Evolutionary conservation across 2,329 filamentous ascomycete species (phyloP).

Genomic region (Fusarium heterosporum): DNA sequence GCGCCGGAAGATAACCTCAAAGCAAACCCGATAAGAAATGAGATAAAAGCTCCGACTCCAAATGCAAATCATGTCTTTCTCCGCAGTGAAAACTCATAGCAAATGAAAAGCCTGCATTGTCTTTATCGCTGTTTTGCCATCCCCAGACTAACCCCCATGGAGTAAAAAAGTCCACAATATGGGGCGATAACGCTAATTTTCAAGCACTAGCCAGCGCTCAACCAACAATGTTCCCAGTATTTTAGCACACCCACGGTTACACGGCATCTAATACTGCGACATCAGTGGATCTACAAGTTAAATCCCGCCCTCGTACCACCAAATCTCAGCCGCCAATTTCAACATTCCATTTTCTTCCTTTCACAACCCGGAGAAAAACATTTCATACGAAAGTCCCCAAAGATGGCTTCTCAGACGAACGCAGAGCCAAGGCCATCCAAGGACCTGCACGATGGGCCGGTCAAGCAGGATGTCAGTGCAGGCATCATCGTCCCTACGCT

Average conservation of each 20-base stretch:
- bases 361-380: neutral
- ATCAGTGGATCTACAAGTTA: neutral
- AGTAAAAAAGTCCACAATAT: constrained; percentile 6
- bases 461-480: constrained; percentile 10
- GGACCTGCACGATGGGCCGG: constrained; percentile 6
- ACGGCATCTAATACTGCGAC: constrained; percentile 11
- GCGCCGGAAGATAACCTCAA: neutral
- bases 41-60: neutral
- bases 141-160: constrained; percentile 12
- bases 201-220: constrained; percentile 12
- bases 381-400: neutral
- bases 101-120: neutral
- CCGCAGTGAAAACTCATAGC: neutral
- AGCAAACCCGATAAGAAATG: neutral
- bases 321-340: neutral
- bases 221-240: constrained; percentile 17
- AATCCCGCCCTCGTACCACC: constrained; percentile 17
- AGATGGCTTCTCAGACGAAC: constrained; percentile 5
- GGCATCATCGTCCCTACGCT: constrained; percentile 27
- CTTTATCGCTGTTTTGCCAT: neutral
- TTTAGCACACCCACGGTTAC: constrained; percentile 14
- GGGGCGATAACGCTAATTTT: constrained; percentile 10
- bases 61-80: neutral
- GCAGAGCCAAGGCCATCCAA: neutral
- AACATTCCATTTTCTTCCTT: neutral